Conservation (phyloP, 225 moss, liverwort and hornwort genomes). For the Polytrichum commune region DNA sequence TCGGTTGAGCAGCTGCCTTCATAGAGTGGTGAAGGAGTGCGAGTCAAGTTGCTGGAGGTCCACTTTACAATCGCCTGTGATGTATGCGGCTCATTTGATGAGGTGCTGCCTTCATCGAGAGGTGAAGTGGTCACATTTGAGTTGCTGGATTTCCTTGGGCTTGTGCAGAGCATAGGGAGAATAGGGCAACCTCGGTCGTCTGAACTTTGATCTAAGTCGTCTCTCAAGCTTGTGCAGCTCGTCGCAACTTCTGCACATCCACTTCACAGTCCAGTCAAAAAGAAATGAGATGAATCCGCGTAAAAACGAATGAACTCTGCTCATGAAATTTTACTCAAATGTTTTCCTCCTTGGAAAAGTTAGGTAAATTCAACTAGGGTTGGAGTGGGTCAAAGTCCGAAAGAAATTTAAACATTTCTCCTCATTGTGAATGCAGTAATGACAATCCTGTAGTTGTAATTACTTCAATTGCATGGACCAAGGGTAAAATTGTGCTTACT, state of each 20-base stretch:
- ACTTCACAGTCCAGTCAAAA: constrained; percentile 11
- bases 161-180: constrained; percentile 17
- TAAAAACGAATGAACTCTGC: background rate
- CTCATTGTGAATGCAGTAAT: too few relatives aligned
- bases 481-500: constrained; percentile 24
- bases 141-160: constrained; percentile 12
- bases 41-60: constrained; percentile 4
- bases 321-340: background rate
- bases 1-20: constrained; percentile 22
- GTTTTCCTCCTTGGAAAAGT: background rate
- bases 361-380: too few relatives aligned
- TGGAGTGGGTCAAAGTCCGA: too few relatives aligned
- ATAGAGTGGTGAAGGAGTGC: constrained; percentile 12
- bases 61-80: constrained; percentile 6
- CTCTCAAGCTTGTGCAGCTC: constrained; percentile 23
- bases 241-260: constrained; percentile 41
- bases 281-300: background rate
- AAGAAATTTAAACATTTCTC: too few relatives aligned
- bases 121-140: constrained; percentile 12
- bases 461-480: too few relatives aligned
- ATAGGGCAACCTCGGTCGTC: constrained; percentile 19
- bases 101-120: constrained; percentile 17
- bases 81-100: constrained; percentile 10
- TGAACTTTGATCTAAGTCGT: constrained; percentile 37
- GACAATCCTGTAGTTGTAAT: too few relatives aligned